phyloP scores from a whole-genome alignment of 1,284 basidiomycete genomes.

The Rhodotorula glutinis region DNA sequence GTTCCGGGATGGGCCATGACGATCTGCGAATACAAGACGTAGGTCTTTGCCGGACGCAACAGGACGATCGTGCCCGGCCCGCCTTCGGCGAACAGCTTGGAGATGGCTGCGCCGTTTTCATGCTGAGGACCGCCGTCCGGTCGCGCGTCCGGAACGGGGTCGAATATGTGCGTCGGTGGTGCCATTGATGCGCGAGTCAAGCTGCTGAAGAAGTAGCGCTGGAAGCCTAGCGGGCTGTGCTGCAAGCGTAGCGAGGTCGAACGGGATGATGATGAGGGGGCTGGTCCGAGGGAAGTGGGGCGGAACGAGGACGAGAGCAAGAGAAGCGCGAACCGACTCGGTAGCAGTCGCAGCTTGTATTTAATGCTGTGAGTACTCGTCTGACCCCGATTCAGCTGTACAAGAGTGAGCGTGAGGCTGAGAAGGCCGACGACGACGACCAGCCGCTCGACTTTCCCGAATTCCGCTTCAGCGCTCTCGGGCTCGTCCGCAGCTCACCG shows the following conservation, averaged over 20 bases:
- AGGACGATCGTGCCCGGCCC: constrained; percentile 40
- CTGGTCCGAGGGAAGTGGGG: too few species aligned
- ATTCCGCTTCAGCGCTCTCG: not conserved
- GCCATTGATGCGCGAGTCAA: not conserved
- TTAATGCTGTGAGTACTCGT: not conserved
- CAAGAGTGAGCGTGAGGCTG: not conserved
- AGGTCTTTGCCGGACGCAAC: constrained; percentile 24
- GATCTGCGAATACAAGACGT: constrained; percentile 37
- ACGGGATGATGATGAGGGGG: not conserved
- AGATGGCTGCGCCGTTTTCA: constrained; percentile 31
- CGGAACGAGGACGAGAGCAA: too few species aligned
- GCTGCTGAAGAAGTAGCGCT: not conserved
- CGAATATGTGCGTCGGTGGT: constrained; percentile 28
- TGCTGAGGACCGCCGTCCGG: constrained; percentile 15
- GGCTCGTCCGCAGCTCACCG: too few species aligned
- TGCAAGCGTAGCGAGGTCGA: not conserved
- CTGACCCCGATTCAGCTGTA: not conserved
- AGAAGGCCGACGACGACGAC: not conserved
- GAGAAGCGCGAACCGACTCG: not conserved
- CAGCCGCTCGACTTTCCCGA: too few species aligned
- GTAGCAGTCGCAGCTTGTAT: not conserved
- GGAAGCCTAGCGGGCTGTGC: not conserved
- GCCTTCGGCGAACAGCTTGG: constrained; percentile 35
- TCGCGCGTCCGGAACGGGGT: constrained; percentile 11
- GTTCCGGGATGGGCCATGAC: constrained; percentile 30